Conservation (phyloP, 108 stramenopile genomes). For the Nitzschia sp. region DNA sequence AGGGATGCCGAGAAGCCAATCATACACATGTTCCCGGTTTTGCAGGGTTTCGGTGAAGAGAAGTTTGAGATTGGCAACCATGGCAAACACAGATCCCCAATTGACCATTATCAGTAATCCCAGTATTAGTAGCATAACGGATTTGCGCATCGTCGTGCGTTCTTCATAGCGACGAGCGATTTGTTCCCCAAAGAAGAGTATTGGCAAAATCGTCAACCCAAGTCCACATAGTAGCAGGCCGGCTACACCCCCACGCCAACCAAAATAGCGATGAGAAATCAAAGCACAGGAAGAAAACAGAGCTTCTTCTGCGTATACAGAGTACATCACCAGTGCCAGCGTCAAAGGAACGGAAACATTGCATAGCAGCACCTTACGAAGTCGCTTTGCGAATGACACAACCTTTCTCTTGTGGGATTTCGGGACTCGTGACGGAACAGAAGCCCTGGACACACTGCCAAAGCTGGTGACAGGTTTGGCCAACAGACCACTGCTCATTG, state of each 20-base stretch:
- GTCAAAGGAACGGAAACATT: conserved; percentile 64
- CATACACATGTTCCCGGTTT: conserved; percentile 44
- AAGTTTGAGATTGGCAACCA: conserved; percentile 30
- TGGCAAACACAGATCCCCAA: conserved; percentile 38
- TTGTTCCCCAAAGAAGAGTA: conserved; percentile 59
- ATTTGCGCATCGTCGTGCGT: conserved; percentile 52
- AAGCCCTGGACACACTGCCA: conserved; percentile 1
- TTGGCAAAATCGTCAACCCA: conserved; percentile 53
- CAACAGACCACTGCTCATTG: neutral
- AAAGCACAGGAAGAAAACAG: conserved; percentile 73
- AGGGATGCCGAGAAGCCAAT: conserved; percentile 63
- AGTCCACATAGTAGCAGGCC: conserved; percentile 57
- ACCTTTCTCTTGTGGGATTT: conserved; percentile 5
- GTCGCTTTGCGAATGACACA: conserved; percentile 41
- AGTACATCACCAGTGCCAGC: conserved; percentile 59
- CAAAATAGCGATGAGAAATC: conserved; percentile 64
- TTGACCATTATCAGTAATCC: conserved; percentile 65
- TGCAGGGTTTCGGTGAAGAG: conserved; percentile 33
- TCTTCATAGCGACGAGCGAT: conserved; percentile 65
- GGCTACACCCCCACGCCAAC: conserved; percentile 58
- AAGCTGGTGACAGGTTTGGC: neutral
- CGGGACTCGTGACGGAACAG: neutral
- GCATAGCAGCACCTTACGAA: conserved; percentile 33
- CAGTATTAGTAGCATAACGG: conserved; percentile 38
- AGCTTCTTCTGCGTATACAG: conserved; percentile 57